These are phyloP conservation scores for Pueraria montana DNA, from an alignment of 306 rosid species.

Conservation along the genomic window DNA sequence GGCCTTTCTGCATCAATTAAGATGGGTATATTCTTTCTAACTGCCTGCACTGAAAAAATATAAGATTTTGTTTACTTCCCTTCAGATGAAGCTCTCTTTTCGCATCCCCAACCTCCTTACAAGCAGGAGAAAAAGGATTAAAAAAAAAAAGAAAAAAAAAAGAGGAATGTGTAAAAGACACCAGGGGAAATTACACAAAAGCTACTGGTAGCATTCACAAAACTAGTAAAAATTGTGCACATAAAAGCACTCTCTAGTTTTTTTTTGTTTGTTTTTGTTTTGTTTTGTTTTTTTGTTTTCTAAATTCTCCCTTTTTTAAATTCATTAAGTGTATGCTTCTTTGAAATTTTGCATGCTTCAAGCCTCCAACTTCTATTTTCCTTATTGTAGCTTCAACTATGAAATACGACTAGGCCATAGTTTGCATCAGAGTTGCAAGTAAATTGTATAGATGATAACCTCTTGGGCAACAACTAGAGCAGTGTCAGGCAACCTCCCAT, in stretches of 20 bases:
- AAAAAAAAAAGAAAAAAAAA: background rate
- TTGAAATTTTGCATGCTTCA: conserved; percentile 34
- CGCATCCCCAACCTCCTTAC: conserved; percentile 29
- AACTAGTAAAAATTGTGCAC: background rate
- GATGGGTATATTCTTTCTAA: conserved; percentile 76
- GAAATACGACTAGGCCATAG: conserved; percentile 30
- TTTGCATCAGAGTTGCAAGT: conserved; percentile 37
- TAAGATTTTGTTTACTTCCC: conserved; percentile 54
- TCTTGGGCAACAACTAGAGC: conserved; percentile 88
- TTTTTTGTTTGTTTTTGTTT: background rate
- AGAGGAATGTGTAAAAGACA: conserved; percentile 6
- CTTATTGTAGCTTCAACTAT: conserved; percentile 10
- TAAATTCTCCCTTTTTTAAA: background rate
- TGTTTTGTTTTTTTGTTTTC: too few species aligned
- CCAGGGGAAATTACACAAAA: conserved; percentile 4
- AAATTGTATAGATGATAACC: conserved; percentile 64
- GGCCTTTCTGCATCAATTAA: conserved; percentile 86
- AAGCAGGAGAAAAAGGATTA: conserved; percentile 29
- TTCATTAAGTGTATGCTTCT: conserved; percentile 3
- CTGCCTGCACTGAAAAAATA: conserved; percentile 75
- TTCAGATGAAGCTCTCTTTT: conserved; percentile 38
- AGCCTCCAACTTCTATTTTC: conserved; percentile 24
- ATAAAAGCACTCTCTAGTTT: background rate
- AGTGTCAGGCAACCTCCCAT: conserved; percentile 81
- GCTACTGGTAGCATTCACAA: conserved; percentile 21